Evolutionary conservation across 345 rosid species (phyloP).

Genomic region (Sonneratia caseolaris): DNA sequence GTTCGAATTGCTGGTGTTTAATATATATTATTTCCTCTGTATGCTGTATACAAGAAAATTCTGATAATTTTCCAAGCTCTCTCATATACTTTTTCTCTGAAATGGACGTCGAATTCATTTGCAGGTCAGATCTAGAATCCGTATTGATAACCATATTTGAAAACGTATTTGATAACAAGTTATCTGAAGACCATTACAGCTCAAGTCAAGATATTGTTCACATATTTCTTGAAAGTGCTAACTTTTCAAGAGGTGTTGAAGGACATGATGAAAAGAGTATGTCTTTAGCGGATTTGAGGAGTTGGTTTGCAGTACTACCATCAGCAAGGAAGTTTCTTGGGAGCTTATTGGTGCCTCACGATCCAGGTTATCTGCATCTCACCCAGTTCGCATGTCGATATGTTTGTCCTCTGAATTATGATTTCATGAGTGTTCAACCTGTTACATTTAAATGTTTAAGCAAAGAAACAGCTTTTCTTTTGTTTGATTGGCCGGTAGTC

Average conservation of each 20-base stretch:
- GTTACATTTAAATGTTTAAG: too few relatives aligned
- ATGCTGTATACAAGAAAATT: neutral
- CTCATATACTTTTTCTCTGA: neutral
- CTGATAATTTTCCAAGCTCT: neutral
- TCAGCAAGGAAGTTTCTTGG: conserved; percentile 74
- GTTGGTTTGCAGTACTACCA: conserved; percentile 59
- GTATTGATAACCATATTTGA: conserved; percentile 34
- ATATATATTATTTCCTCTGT: neutral
- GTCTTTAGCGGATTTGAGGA: conserved; percentile 73
- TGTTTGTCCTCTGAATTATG: neutral
- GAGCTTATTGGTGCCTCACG: conserved; percentile 53
- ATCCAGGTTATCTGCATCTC: conserved; percentile 40
- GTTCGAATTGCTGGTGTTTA: neutral
- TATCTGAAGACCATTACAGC: conserved; percentile 27
- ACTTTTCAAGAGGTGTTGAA: conserved; percentile 38
- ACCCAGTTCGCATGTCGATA: neutral
- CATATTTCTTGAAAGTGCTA: conserved; percentile 49
- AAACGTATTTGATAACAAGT: conserved; percentile 30
- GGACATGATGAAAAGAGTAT: conserved; percentile 34
- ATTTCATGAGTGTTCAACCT: too few relatives aligned
- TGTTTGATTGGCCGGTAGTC: neutral
- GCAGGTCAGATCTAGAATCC: conserved; percentile 71
- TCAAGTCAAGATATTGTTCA: conserved; percentile 28
- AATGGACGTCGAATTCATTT: conserved; percentile 5
- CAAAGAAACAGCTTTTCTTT: neutral